Percentiles rank a stretch among this genome's conserved stretches.
These are phyloP conservation scores for Aspergillus melleus DNA, from an alignment of 2,329 filamentous ascomycete species.

Conservation along the genomic window DNA sequence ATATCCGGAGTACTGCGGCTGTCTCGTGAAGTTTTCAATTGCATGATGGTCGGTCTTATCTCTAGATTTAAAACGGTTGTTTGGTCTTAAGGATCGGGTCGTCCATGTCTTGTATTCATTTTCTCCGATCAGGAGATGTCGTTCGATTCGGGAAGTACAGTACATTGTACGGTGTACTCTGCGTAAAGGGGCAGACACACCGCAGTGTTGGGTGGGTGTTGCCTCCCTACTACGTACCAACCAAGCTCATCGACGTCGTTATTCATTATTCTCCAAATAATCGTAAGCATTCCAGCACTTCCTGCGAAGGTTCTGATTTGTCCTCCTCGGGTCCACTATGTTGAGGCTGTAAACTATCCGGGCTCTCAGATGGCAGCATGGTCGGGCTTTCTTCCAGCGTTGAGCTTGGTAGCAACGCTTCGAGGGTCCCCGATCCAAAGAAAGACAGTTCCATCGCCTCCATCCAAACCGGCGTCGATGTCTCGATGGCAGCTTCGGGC, in stretches of 20 bases:
- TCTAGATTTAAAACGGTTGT: no score
- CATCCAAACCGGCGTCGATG: background rate
- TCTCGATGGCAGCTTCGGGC: background rate
- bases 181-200: no score
- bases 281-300: conserved; percentile 30
- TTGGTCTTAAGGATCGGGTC: no score
- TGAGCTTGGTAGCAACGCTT: background rate
- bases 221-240: background rate
- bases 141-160: background rate
- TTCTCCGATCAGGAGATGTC: background rate
- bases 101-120: no score
- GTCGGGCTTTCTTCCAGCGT: background rate
- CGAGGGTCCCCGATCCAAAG: background rate
- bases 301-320: conserved; percentile 1
- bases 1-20: no score
- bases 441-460: background rate
- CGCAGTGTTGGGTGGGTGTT: background rate
- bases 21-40: no score
- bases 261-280: conserved; percentile 4
- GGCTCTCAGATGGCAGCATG: background rate
- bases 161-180: no score
- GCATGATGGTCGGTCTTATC: no score
- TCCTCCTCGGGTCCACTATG: background rate
- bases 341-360: background rate
- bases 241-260: background rate